Conservation (phyloP, 2,329 filamentous ascomycete genomes). For the Pseudogymnoascus sp. region DNA sequence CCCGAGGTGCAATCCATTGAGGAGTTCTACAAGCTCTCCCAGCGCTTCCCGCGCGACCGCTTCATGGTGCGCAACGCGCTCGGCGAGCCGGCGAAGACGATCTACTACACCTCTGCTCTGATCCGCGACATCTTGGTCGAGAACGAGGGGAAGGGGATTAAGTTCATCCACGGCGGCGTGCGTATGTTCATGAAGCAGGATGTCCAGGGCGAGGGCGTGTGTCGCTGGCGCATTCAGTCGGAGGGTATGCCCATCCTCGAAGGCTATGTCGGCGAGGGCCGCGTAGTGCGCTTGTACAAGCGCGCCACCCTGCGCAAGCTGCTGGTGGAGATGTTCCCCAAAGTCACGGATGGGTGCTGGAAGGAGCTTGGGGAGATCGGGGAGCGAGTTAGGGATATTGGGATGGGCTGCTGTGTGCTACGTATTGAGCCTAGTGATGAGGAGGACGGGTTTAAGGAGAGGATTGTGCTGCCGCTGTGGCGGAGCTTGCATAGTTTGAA, state of each 20-base stretch:
- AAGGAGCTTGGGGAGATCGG: conserved; percentile 79
- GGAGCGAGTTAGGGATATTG: conserved; percentile 68
- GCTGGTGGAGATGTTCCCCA: conserved; percentile 94
- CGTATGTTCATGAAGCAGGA: conserved; percentile 99
- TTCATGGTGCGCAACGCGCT: conserved; percentile 94
- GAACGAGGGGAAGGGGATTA: conserved; percentile 87
- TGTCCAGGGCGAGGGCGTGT: conserved; percentile 76
- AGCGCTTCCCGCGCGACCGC: conserved; percentile 78
- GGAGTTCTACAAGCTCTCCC: conserved; percentile 76
- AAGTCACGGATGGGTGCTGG: conserved; percentile 68
- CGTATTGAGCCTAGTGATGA: conserved; percentile 67
- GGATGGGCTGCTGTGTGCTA: conserved; percentile 88
- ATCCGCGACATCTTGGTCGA: conserved; percentile 76
- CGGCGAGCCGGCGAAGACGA: conserved; percentile 82
- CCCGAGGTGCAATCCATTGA: conserved; percentile 70
- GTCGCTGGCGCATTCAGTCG: conserved; percentile 90
- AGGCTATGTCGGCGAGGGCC: conserved; percentile 74
- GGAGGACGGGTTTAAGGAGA: conserved; percentile 59
- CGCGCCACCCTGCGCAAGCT: conserved; percentile 75
- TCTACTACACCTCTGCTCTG: conserved; percentile 88
- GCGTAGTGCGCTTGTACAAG: conserved; percentile 67
- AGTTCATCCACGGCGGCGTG: conserved; percentile 93
- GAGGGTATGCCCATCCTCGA: conserved; percentile 89
- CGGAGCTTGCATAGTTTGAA: conserved; percentile 87
- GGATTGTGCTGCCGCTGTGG: conserved; percentile 88